Evolutionary conservation across 495 filamentous ascomycete species (phyloP).

Genomic region (Aspergillus leporis): DNA sequence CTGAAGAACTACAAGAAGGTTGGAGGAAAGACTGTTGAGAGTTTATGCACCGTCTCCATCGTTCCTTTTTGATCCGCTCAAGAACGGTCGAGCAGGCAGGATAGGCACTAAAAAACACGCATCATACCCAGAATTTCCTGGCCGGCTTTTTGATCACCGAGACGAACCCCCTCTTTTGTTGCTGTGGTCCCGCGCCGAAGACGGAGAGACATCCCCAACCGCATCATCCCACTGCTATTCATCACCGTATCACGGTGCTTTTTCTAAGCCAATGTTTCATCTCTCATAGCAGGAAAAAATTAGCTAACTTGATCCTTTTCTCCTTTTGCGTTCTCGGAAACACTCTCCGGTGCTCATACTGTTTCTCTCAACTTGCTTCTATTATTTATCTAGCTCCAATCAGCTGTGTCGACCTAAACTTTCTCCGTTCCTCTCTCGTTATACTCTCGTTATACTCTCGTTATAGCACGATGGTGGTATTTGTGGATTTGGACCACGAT

Average conservation of each 20-base stretch:
- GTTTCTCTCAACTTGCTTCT: neutral
- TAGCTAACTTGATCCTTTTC: neutral
- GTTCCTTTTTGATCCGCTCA: neutral
- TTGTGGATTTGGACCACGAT: constrained; percentile 46
- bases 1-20: neutral
- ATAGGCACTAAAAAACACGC: neutral
- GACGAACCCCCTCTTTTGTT: constrained; percentile 21
- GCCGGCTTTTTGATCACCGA: constrained; percentile 21
- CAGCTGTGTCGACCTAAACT: neutral
- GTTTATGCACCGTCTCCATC: neutral
- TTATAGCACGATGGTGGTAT: constrained; percentile 44
- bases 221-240: constrained; percentile 33
- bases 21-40: neutral
- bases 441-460: neutral
- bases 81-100: neutral
- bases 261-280: neutral
- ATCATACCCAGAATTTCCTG: constrained; percentile 19
- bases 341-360: neutral
- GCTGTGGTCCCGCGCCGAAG: constrained; percentile 22
- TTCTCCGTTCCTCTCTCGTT: constrained; percentile 1
- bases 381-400: neutral
- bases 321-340: neutral
- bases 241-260: neutral
- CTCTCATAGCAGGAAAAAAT: constrained; percentile 16
- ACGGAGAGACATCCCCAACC: constrained; percentile 32